These are phyloP conservation scores for Seiridium unicorne DNA, from an alignment of 2,329 filamentous ascomycete species.

Conservation along the genomic window DNA sequence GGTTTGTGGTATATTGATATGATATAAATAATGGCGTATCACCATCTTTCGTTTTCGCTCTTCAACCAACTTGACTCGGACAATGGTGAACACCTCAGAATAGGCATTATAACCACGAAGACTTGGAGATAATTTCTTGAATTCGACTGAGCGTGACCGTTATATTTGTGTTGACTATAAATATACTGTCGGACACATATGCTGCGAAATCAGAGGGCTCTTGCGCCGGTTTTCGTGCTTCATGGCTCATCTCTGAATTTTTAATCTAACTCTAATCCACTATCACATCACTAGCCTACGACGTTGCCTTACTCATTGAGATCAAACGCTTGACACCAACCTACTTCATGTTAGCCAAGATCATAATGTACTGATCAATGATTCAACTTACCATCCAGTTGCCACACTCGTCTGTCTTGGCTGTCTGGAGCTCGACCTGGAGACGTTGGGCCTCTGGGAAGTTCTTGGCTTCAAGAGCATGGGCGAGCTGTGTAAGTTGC, in stretches of 20 bases:
- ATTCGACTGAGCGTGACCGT: too few relatives aligned
- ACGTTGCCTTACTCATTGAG: conserved; percentile 76
- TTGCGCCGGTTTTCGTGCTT: neutral
- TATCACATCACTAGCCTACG: conserved; percentile 34
- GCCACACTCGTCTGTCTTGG: conserved; percentile 77
- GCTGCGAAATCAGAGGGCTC: too few relatives aligned
- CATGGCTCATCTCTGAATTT: neutral
- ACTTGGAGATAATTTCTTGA: too few relatives aligned
- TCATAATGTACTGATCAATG: conserved; percentile 1
- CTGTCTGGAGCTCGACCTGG: conserved; percentile 73
- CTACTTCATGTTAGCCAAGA: conserved; percentile 46
- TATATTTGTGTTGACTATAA: too few relatives aligned
- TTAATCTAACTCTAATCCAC: neutral
- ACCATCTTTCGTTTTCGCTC: too few relatives aligned
- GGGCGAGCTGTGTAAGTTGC: conserved; percentile 62
- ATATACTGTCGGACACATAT: too few relatives aligned
- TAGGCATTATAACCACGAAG: too few relatives aligned
- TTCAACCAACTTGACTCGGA: too few relatives aligned
- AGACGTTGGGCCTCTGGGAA: conserved; percentile 66
- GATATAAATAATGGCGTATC: too few relatives aligned
- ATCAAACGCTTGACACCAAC: conserved; percentile 75
- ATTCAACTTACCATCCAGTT: conserved; percentile 75
- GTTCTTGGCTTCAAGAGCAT: conserved; percentile 66
- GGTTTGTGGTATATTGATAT: too few relatives aligned
- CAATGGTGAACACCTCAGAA: too few relatives aligned